A percentile compares a stretch with the other conserved stretches of the same genome.
Evolutionary conservation across 345 rosid genomes (phyloP).

Genomic region (Moricandia moricandioides): DNA sequence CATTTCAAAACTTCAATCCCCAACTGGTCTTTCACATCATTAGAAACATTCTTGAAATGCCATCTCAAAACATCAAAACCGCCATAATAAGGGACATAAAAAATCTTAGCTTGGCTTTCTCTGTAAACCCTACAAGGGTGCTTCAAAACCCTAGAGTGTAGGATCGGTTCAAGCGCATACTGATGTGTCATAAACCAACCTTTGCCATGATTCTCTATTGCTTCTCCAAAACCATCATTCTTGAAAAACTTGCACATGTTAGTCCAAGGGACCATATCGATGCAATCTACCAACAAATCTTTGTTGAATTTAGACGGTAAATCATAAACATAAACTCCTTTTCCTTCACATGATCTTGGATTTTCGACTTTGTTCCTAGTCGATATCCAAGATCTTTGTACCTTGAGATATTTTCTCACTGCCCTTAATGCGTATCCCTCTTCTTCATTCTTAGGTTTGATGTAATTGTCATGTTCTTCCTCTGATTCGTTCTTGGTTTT

Average conservation of each 20-base stretch:
- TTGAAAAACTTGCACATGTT: slow-evolving; percentile 7
- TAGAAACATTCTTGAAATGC: slow-evolving; percentile 72
- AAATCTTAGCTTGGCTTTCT: slow-evolving; percentile 59
- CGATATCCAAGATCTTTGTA: slow-evolving; percentile 54
- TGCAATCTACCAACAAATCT: background rate
- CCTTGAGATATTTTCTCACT: slow-evolving; percentile 39
- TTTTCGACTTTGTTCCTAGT: background rate
- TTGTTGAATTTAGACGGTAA: slow-evolving; percentile 54
- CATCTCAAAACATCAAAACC: slow-evolving; percentile 72
- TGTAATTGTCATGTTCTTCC: slow-evolving; percentile 8
- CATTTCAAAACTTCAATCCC: slow-evolving; percentile 56
- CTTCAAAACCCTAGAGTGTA: background rate
- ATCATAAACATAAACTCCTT: slow-evolving; percentile 65
- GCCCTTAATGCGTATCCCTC: slow-evolving; percentile 39
- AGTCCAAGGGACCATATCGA: background rate
- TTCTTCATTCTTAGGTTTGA: slow-evolving; percentile 34
- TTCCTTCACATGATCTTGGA: slow-evolving; percentile 47
- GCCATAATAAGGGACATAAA: slow-evolving; percentile 68
- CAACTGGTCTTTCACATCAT: slow-evolving; percentile 54
- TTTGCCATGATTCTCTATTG: background rate
- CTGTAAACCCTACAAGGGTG: slow-evolving; percentile 57
- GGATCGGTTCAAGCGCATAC: slow-evolving; percentile 6
- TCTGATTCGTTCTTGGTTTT: background rate
- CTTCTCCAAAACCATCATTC: slow-evolving; percentile 6
- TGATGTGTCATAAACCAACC: slow-evolving; percentile 28